Evolutionary conservation across 352 stramenopile genomes (phyloP).

Genomic region (Globisporangium paddicum): DNA sequence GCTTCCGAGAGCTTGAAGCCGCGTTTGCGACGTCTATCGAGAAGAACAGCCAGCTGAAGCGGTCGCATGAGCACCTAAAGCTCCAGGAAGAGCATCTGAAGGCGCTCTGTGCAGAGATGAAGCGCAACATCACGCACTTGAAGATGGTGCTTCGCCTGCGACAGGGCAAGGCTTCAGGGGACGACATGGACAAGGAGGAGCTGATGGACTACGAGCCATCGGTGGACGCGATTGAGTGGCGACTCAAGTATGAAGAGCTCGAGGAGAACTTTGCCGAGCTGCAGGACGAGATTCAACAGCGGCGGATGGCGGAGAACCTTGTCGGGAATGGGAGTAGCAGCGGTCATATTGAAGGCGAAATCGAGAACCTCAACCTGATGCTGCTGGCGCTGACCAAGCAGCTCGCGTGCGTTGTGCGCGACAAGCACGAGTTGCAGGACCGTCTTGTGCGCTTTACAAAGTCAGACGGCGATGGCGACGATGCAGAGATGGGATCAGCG

Average conservation of each 20-base stretch:
- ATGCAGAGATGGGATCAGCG: background rate
- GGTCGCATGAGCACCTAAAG: constrained; percentile 50
- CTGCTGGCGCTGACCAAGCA: constrained; percentile 57
- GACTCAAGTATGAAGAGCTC: constrained; percentile 80
- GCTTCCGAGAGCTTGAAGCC: constrained; percentile 62
- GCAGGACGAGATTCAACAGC: constrained; percentile 38
- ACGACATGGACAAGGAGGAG: constrained; percentile 17
- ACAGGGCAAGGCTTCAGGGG: constrained; percentile 3
- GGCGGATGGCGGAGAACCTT: constrained; percentile 8
- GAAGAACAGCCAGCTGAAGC: constrained; percentile 47
- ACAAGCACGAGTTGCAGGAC: constrained; percentile 74
- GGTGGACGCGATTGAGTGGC: constrained; percentile 75
- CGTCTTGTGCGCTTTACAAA: constrained; percentile 22
- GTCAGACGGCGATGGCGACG: background rate
- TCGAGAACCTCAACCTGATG: constrained; percentile 69
- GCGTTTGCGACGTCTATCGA: constrained; percentile 55
- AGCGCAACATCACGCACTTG: constrained; percentile 50
- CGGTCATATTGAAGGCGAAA: constrained; percentile 19
- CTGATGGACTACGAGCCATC: constrained; percentile 52
- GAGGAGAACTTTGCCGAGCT: constrained; percentile 52
- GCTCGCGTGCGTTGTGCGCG: constrained; percentile 54
- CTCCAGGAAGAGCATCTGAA: constrained; percentile 51
- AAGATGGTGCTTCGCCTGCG: constrained; percentile 53
- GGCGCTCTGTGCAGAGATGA: constrained; percentile 47
- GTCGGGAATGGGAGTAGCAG: constrained; percentile 7